Percentiles rank a stretch among this genome's conserved stretches.
phyloP scores from a whole-genome alignment of 331 rosid genomes.

The Rhamnella rubrinervis region DNA sequence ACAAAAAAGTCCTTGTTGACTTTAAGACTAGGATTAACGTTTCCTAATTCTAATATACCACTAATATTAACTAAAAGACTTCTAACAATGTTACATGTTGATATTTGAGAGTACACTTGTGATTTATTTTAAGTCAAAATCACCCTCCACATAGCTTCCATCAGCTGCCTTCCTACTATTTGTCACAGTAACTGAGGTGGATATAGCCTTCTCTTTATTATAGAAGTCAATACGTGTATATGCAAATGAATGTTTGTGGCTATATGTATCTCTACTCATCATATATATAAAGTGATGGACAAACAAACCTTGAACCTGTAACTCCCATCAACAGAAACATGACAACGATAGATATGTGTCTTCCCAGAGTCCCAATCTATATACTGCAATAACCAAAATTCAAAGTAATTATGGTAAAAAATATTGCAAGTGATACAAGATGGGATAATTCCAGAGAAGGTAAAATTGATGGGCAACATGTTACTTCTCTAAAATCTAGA shows the following conservation, averaged over 20 bases:
- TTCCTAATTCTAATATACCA: no score
- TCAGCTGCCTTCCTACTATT: no score
- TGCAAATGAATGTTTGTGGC: not conserved
- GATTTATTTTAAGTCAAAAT: no score
- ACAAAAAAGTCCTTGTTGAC: no score
- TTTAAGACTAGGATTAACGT: no score
- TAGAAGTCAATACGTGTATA: no score
- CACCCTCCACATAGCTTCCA: no score
- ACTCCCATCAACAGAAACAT: constrained; percentile 54
- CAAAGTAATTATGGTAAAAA: not conserved
- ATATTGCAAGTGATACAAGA: not conserved
- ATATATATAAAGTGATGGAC: not conserved
- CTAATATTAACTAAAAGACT: no score
- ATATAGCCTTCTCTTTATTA: no score
- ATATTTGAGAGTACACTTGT: no score
- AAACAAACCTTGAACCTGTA: constrained; percentile 63
- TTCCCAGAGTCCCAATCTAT: constrained; percentile 61
- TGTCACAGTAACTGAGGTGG: no score
- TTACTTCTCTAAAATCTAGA: not conserved
- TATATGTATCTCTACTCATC: not conserved
- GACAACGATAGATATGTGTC: constrained; percentile 54
- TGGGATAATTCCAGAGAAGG: not conserved
- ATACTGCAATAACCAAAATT: constrained; percentile 40
- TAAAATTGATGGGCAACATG: constrained; percentile 2
- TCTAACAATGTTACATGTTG: no score